Percentiles rank a stretch among this genome's conserved stretches.
Conservation (phyloP, 2,329 filamentous ascomycete genomes). For the Dendrostoma leiphaemia region DNA sequence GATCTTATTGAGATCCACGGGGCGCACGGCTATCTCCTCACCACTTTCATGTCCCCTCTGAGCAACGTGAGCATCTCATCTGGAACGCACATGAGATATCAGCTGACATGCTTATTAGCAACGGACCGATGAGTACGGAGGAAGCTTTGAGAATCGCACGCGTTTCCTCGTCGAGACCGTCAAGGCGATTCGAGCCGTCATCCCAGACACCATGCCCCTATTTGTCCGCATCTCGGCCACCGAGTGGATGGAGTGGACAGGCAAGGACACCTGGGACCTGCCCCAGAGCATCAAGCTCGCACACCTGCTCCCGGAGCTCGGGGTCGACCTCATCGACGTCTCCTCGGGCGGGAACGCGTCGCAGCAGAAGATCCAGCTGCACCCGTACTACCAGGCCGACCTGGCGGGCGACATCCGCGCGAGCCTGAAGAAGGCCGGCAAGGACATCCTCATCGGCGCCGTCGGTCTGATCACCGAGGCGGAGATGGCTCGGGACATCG, state of each 20-base stretch:
- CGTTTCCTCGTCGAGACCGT: slow-evolving; percentile 58
- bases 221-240: slow-evolving; percentile 60
- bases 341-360: slow-evolving; percentile 71
- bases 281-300: slow-evolving; percentile 67
- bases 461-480: slow-evolving; percentile 74
- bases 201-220: slow-evolving; percentile 54
- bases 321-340: slow-evolving; percentile 82
- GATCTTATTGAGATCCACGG: slow-evolving; percentile 71
- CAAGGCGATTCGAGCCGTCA: slow-evolving; percentile 46
- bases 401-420: slow-evolving; percentile 71
- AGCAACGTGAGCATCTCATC: slow-evolving; percentile 48
- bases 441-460: slow-evolving; percentile 62
- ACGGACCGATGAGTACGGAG: slow-evolving; percentile 65
- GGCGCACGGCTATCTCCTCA: slow-evolving; percentile 66
- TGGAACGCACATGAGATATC: too few relatives aligned
- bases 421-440: slow-evolving; percentile 50
- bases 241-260: slow-evolving; percentile 57
- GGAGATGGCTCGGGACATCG: slow-evolving; percentile 60
- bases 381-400: slow-evolving; percentile 70
- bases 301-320: slow-evolving; percentile 65
- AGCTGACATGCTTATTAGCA: slow-evolving; percentile 29
- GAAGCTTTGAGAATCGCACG: slow-evolving; percentile 63
- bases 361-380: slow-evolving; percentile 57
- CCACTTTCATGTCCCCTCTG: slow-evolving; percentile 61
- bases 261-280: slow-evolving; percentile 61